A percentile compares a stretch with the other conserved stretches of the same genome.
Evolutionary conservation across 768 basidiomycete genomes (phyloP).

Genomic region (Naematelia aurantialba): DNA sequence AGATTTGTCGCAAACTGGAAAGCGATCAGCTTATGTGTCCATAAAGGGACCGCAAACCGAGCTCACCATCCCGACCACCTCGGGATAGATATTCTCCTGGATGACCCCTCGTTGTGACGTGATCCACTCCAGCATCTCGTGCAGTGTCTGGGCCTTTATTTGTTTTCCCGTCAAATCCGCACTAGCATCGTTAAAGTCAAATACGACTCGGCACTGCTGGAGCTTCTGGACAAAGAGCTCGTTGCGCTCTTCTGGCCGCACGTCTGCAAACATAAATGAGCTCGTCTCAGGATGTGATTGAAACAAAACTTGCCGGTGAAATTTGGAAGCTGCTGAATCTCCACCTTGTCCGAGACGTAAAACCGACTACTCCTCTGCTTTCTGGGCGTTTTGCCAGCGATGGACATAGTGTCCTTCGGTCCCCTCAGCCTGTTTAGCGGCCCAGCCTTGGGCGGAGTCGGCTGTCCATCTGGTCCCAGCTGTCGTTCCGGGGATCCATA

Average conservation of each 20-base stretch:
- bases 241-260: slow-evolving; percentile 77
- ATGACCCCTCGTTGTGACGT: slow-evolving; percentile 94
- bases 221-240: slow-evolving; percentile 91
- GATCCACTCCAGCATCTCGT: slow-evolving; percentile 99
- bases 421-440: slow-evolving; percentile 49
- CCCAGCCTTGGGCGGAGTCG: slow-evolving; percentile 51
- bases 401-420: slow-evolving; percentile 94
- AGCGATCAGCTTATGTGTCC: background rate
- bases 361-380: slow-evolving; percentile 98
- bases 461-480: slow-evolving; percentile 40
- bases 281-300: slow-evolving; percentile 7
- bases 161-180: slow-evolving; percentile 95
- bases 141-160: slow-evolving; percentile 94
- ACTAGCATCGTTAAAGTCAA: slow-evolving; percentile 98
- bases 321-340: slow-evolving; percentile 87
- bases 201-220: slow-evolving; percentile 91
- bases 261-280: slow-evolving; percentile 63
- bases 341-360: slow-evolving; percentile 90
- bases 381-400: slow-evolving; percentile 83
- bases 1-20: slow-evolving; percentile 91
- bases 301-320: slow-evolving; percentile 55
- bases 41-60: slow-evolving; percentile 4
- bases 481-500: slow-evolving; percentile 44
- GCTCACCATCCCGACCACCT: slow-evolving; percentile 94
- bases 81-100: slow-evolving; percentile 95